These are phyloP conservation scores for Reutealis trisperma DNA, from an alignment of 345 rosid genomes.

Conservation along the genomic window DNA sequence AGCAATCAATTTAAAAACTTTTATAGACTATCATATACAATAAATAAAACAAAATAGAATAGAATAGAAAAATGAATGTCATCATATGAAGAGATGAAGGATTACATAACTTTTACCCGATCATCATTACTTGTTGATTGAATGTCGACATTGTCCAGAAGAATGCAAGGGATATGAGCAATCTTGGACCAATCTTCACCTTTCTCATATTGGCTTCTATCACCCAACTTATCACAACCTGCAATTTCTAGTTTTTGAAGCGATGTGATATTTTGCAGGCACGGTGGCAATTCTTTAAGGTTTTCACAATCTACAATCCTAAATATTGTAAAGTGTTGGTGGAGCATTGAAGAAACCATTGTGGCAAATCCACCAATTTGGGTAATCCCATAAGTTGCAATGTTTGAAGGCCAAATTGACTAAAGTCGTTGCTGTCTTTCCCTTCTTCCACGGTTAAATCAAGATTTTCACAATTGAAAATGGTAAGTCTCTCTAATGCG, in stretches of 20 bases:
- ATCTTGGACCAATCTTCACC: background rate
- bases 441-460: slow-evolving; percentile 6
- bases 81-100: too few relatives aligned
- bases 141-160: background rate
- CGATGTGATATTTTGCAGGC: too few relatives aligned
- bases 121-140: too few relatives aligned
- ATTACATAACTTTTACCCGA: too few relatives aligned
- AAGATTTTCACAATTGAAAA: slow-evolving; percentile 19
- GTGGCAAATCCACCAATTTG: background rate
- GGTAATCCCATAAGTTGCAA: background rate
- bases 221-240: background rate
- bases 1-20: too few relatives aligned
- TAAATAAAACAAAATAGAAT: background rate
- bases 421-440: background rate
- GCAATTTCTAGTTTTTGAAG: background rate
- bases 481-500: slow-evolving; percentile 17
- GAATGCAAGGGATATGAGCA: background rate
- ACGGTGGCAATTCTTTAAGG: background rate
- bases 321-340: background rate
- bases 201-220: too few relatives aligned
- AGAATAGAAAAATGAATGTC: too few relatives aligned
- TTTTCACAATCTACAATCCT: background rate
- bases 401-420: background rate
- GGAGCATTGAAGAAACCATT: background rate
- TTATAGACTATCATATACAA: too few relatives aligned